Percentiles rank a stretch among this genome's conserved stretches.
Evolutionary conservation across 495 filamentous ascomycete genomes (phyloP).

Genomic region (Eremomyces bilateralis): DNA sequence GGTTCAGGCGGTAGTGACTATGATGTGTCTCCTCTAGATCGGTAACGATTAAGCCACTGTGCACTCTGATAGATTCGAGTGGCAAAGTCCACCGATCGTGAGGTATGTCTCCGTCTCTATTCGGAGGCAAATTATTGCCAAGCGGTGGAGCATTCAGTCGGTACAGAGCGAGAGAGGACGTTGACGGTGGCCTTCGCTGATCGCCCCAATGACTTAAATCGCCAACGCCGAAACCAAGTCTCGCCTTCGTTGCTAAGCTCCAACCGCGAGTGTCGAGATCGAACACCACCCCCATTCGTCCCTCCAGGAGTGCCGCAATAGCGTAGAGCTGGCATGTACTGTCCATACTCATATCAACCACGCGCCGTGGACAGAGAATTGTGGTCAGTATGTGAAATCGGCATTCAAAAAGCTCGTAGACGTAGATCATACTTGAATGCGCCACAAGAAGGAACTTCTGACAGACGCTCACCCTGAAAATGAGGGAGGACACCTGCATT

Average conservation of each 20-base stretch:
- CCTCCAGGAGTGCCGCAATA: conserved; percentile 38
- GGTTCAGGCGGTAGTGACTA: no score
- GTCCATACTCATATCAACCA: conserved; percentile 44
- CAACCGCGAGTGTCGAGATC: conserved; percentile 16
- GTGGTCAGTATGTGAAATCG: conserved; percentile 26
- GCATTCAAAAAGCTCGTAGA: conserved; percentile 31
- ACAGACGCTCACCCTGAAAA: conserved; percentile 37
- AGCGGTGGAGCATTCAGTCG: no score
- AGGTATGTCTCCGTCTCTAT: no score
- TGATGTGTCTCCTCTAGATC: no score
- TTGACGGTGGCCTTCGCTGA: background rate
- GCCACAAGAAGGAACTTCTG: conserved; percentile 35
- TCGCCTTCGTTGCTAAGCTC: background rate
- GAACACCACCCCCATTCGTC: conserved; percentile 40
- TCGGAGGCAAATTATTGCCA: no score
- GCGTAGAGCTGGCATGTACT: conserved; percentile 31
- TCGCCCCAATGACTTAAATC: no score
- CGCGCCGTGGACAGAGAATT: conserved; percentile 35
- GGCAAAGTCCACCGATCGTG: no score
- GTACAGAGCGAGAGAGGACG: background rate
- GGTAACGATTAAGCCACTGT: no score
- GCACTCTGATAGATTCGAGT: no score
- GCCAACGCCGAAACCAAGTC: no score
- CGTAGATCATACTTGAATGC: conserved; percentile 34
- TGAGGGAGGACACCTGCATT: conserved; percentile 10